These are phyloP conservation scores for Stygiomarasmius scandens DNA, from an alignment of 1,284 basidiomycete genomes.

Conservation along the genomic window DNA sequence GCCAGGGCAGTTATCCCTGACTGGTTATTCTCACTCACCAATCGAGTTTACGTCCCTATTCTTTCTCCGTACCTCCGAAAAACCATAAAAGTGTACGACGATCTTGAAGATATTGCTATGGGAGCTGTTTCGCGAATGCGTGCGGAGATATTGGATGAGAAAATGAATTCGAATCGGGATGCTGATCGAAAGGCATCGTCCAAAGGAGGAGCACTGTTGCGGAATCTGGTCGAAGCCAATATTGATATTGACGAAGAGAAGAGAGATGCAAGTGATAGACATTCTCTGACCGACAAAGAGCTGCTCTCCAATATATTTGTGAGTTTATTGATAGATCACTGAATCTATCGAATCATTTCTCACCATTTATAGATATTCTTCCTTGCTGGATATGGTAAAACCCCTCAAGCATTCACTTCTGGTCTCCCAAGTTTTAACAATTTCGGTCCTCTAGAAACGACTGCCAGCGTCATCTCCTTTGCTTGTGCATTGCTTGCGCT, in stretches of 20 bases:
- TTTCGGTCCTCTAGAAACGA: constrained; percentile 37
- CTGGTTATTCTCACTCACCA: constrained; percentile 33
- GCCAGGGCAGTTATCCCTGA: constrained; percentile 20
- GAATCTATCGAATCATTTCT: too few species aligned
- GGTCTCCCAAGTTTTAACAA: neutral
- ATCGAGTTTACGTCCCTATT: constrained; percentile 34
- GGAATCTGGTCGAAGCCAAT: constrained; percentile 49
- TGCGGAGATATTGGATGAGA: neutral
- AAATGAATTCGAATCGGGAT: too few species aligned
- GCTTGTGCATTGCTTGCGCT: constrained; percentile 45
- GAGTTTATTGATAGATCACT: constrained; percentile 13
- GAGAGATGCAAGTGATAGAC: constrained; percentile 12
- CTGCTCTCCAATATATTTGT: constrained; percentile 50
- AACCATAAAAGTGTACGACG: constrained; percentile 33
- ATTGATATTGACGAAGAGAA: constrained; percentile 33
- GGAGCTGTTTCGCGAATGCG: constrained; percentile 40
- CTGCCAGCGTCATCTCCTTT: constrained; percentile 46
- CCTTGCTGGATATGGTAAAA: constrained; percentile 43
- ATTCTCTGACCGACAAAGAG: constrained; percentile 43
- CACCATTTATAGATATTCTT: constrained; percentile 35
- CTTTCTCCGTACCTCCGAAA: constrained; percentile 24
- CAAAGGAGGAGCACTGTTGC: constrained; percentile 38
- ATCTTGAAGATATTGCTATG: constrained; percentile 39
- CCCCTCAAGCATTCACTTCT: too few species aligned
- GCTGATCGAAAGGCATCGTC: constrained; percentile 21